Base-by-base conservation (phyloP, 371 early-diverging fungal species). In the Saksenaea vasiformis region DNA sequence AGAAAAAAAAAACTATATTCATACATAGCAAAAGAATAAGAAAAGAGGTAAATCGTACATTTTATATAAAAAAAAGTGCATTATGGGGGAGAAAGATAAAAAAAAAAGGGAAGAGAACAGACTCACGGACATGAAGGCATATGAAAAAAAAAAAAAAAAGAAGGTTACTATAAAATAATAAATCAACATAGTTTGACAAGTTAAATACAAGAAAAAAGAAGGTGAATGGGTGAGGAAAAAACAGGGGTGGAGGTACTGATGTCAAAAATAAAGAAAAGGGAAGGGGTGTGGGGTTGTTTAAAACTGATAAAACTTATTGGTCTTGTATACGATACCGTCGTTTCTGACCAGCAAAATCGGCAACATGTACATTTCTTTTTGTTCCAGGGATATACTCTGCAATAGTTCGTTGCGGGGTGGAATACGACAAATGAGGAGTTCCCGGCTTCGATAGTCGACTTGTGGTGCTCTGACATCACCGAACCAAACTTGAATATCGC, bases 401-500 rank as follows among this genome's bases (percentile, higher is more conserved):
- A 60, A 10, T 11, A 71, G 38, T 17, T 76, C 72, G 26, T 56
- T 53, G 39, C 77, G 66, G 13, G 70, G 47, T 14, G 80, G 78
- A 3, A 80, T n/a, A 59, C 64, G 61, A 54, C 76, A 77, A 2
- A 71, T 22, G 5, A 77, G 44, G 13, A 75, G 34, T 64, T 80
- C 80, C 17, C 78, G 62, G 39, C 78, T 74, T 31, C 71, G 51
- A 57, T 75, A 80, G 41, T 80, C 80, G 0, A 65, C 61, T 34
- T 66, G 66, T 2, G 67, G 27, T 1, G 74, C 62, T 31, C 70
- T 71, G 55, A 74, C 51, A 54, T 77, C 85, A 7, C 85, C 91
- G 70, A 92, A 91, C 85, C 87, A 84, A 5, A 92, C 85, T 11
- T 85, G 80, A 68, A 91, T 71, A 61, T 90, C 88, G 0, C 86